phyloP scores from a whole-genome alignment of 2,329 filamentous ascomycete species.

The Neoscytalidium dimidiatum region DNA sequence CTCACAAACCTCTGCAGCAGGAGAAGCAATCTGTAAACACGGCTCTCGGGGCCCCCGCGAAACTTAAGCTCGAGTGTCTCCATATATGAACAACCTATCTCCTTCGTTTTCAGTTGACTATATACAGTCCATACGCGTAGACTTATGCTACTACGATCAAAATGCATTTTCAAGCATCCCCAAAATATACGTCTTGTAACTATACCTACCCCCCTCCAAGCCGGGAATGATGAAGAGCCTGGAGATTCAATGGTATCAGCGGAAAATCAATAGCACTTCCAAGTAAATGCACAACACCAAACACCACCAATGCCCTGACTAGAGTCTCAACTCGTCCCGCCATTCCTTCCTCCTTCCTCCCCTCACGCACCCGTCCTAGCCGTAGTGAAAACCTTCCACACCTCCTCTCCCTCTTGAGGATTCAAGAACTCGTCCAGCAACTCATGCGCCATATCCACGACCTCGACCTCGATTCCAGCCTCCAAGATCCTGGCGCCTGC shows the following conservation, averaged over 20 bases:
- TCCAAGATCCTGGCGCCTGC: conserved; percentile 68
- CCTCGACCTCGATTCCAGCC: conserved; percentile 72
- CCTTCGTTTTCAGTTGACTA: no score
- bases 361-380: not conserved
- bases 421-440: conserved; percentile 80
- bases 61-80: no score
- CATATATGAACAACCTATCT: no score
- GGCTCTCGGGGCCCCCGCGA: no score
- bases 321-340: no score
- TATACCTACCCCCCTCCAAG: not conserved
- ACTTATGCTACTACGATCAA: no score
- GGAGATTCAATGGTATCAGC: not conserved
- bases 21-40: no score
- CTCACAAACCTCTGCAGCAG: no score
- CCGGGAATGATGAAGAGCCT: not conserved
- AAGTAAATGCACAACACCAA: not conserved
- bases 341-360: not conserved
- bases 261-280: not conserved
- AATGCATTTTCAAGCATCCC: no score
- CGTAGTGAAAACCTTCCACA: conserved; percentile 48
- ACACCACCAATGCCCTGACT: not conserved
- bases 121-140: no score
- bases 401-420: conserved; percentile 71
- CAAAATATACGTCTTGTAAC: no score
- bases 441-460: conserved; percentile 77